phyloP scores from a whole-genome alignment of 1,284 basidiomycete species.

The Puccinia brachypodii region DNA sequence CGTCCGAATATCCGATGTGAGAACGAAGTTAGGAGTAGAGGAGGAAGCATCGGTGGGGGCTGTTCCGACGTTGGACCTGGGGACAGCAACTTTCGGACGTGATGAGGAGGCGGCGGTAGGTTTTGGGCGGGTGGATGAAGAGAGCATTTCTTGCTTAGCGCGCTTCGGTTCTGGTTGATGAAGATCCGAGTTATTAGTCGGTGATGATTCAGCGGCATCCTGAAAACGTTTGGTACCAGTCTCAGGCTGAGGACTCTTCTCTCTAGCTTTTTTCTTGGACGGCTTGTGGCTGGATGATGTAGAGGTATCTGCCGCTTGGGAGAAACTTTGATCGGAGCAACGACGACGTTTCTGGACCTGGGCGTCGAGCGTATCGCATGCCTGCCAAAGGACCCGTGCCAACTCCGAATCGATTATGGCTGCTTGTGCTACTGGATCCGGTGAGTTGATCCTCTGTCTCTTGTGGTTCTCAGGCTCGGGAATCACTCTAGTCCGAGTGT shows the following conservation, averaged over 20 bases:
- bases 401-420: not conserved
- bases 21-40: constrained; percentile 9
- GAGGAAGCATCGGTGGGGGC: not conserved
- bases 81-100: not conserved
- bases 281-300: not conserved
- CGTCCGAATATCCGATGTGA: not conserved
- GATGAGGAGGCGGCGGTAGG: not conserved
- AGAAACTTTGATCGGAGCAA: not conserved
- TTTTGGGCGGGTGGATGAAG: not conserved
- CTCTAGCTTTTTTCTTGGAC: not conserved
- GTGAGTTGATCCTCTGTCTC: not conserved
- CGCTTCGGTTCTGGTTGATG: not conserved
- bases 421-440: not conserved
- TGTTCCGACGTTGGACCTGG: not conserved
- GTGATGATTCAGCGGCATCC: not conserved
- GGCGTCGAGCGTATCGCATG: not conserved
- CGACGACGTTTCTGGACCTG: not conserved
- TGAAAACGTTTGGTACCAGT: not conserved
- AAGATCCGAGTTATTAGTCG: not conserved
- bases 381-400: not conserved
- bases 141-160: not conserved
- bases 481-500: not conserved
- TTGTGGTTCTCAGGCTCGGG: not conserved
- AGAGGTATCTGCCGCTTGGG: not conserved
- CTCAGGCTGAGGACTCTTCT: not conserved